Conservation (phyloP, 495 filamentous ascomycete species). For the Hypoxylon fragiforme region DNA sequence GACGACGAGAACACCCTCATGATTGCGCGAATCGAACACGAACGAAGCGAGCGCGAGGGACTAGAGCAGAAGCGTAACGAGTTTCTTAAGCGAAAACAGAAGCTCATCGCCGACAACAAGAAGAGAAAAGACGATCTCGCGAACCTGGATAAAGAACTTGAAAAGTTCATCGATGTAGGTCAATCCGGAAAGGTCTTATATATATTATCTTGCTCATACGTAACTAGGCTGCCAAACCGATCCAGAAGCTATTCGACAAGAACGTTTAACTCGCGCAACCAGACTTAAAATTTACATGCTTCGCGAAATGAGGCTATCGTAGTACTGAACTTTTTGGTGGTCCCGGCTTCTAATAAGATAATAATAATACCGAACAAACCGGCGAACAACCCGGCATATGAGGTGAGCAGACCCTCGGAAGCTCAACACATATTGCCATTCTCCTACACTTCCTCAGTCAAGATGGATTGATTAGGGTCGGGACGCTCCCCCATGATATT, state of each 20-base stretch:
- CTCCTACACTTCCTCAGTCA: too few species aligned
- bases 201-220: conserved; percentile 13
- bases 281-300: background rate
- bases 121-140: conserved; percentile 91
- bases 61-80: conserved; percentile 86
- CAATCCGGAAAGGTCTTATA: background rate
- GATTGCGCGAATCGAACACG: conserved; percentile 89
- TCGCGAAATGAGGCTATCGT: too few species aligned
- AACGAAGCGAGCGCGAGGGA: conserved; percentile 80
- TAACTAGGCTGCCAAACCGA: conserved; percentile 76
- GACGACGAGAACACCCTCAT: conserved; percentile 78
- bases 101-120: conserved; percentile 90
- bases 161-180: conserved; percentile 82
- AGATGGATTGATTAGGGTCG: too few species aligned
- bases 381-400: background rate
- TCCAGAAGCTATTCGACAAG: conserved; percentile 81
- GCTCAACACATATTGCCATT: too few species aligned
- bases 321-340: too few species aligned
- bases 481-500: too few species aligned
- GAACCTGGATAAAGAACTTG: conserved; percentile 83
- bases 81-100: conserved; percentile 86
- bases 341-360: too few species aligned
- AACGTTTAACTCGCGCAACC: conserved; percentile 46
- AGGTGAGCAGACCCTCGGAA: background rate
- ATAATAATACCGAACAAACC: too few species aligned